A percentile compares a stretch with the other conserved stretches of the same genome.
These are phyloP conservation scores for Endoconidiophora polonica DNA, from an alignment of 2,329 filamentous ascomycete species.

Conservation along the genomic window DNA sequence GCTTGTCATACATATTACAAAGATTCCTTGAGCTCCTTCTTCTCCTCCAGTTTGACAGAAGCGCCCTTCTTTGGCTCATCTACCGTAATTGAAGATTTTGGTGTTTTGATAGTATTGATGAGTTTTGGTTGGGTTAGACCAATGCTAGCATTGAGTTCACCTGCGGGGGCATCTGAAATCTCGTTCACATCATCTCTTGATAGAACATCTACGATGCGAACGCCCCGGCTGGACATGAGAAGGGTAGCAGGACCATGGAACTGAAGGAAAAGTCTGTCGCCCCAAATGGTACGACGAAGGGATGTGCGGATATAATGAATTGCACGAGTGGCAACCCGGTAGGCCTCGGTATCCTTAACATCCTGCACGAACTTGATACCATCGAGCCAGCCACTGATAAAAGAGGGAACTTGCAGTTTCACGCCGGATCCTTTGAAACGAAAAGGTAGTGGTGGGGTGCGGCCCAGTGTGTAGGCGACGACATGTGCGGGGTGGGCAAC, in stretches of 20 bases:
- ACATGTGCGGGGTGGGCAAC: slow-evolving; percentile 83
- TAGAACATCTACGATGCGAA: slow-evolving; percentile 61
- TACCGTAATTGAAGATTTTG: slow-evolving; percentile 31
- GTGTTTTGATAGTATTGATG: slow-evolving; percentile 6
- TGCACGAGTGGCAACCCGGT: slow-evolving; percentile 49
- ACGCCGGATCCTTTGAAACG: slow-evolving; percentile 62
- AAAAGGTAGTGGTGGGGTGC: slow-evolving; percentile 63
- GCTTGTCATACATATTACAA: slow-evolving; percentile 22
- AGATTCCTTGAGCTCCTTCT: slow-evolving; percentile 40
- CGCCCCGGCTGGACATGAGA: slow-evolving; percentile 73
- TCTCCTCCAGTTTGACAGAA: slow-evolving; percentile 48
- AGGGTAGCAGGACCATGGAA: slow-evolving; percentile 79
- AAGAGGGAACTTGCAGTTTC: slow-evolving; percentile 60
- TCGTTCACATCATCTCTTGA: slow-evolving; percentile 71
- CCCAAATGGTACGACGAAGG: slow-evolving; percentile 73
- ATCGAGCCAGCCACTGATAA: slow-evolving; percentile 45
- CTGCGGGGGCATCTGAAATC: slow-evolving; percentile 67
- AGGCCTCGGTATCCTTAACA: slow-evolving; percentile 54
- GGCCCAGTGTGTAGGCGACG: slow-evolving; percentile 70
- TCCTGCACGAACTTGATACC: slow-evolving; percentile 56
- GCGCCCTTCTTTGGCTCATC: slow-evolving; percentile 42
- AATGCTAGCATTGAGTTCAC: slow-evolving; percentile 45
- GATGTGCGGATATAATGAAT: slow-evolving; percentile 58
- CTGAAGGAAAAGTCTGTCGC: slow-evolving; percentile 78
- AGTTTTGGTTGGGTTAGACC: slow-evolving; percentile 23